phyloP scores from a whole-genome alignment of 495 filamentous ascomycete species.

The Parathielavia appendiculata region DNA sequence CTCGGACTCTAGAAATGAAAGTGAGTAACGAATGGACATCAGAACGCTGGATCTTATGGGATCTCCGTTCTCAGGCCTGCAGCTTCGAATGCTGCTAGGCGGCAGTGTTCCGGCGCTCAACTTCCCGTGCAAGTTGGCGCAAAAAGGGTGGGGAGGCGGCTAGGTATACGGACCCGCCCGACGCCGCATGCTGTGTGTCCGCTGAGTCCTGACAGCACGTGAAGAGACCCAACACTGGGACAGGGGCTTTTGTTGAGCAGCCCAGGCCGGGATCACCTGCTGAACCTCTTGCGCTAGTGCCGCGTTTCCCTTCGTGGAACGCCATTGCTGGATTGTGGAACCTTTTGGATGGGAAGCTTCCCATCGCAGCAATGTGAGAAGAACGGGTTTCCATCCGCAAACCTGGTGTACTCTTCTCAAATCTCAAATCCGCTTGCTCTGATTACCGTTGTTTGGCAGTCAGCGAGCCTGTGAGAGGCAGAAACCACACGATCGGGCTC shows the following conservation, averaged over 20 bases:
- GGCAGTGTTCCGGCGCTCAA: too few species aligned
- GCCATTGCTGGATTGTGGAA: slow-evolving; percentile 9
- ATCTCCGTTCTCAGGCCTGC: too few species aligned
- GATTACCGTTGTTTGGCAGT: background rate
- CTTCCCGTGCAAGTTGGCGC: too few species aligned
- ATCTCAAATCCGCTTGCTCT: slow-evolving; percentile 3
- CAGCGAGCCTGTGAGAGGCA: background rate
- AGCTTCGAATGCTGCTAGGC: too few species aligned
- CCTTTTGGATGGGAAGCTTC: background rate
- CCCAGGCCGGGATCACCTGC: slow-evolving; percentile 6
- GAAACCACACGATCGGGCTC: slow-evolving; percentile 17
- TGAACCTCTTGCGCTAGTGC: slow-evolving; percentile 17
- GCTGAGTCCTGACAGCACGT: too few species aligned
- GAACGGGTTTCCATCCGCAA: slow-evolving; percentile 11
- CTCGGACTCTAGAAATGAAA: too few species aligned
- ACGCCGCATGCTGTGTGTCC: too few species aligned
- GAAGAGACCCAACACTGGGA: too few species aligned
- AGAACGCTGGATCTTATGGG: too few species aligned
- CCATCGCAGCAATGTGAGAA: slow-evolving; percentile 9
- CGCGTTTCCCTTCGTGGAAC: slow-evolving; percentile 16
- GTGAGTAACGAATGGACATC: too few species aligned
- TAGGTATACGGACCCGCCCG: too few species aligned
- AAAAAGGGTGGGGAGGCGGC: too few species aligned
- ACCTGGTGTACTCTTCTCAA: slow-evolving; percentile 14
- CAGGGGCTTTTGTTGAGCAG: background rate